Conservation (phyloP, 331 rosid genomes). For the Phaseolus coccineus region DNA sequence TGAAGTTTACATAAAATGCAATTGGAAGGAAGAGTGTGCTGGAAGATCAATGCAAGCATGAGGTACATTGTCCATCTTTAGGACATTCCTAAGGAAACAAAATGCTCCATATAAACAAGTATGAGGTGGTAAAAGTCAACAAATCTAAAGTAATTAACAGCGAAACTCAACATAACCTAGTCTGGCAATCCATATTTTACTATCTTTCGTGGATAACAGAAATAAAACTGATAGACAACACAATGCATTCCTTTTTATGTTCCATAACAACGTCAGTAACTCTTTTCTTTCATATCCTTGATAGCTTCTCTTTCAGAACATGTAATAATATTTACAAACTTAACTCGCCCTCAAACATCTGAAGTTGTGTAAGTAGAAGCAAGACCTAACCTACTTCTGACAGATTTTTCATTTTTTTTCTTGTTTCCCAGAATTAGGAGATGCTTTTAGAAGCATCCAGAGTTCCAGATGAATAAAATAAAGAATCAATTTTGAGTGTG, state of each 20-base stretch:
- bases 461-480: not conserved
- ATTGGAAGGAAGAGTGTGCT: slow-evolving; percentile 11
- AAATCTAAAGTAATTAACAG: not conserved
- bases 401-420: not conserved
- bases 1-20: slow-evolving; percentile 30
- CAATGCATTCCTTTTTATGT: not conserved
- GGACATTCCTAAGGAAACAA: slow-evolving; percentile 3
- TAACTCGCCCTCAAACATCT: not conserved
- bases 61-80: slow-evolving; percentile 24
- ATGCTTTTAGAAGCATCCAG: not conserved
- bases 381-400: slow-evolving; percentile 23
- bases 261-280: not conserved
- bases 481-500: not conserved
- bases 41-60: slow-evolving; percentile 36
- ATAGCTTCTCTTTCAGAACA: slow-evolving; percentile 4
- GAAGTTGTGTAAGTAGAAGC: not conserved
- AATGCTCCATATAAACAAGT: slow-evolving; percentile 16
- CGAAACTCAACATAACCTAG: not conserved
- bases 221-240: not conserved
- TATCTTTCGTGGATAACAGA: not conserved
- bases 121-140: not conserved
- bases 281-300: slow-evolving; percentile 3
- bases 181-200: not conserved
- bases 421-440: not conserved
- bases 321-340: not conserved